phyloP scores from a whole-genome alignment of 2,329 filamentous ascomycete genomes.

The Clonostachys rhizophaga region DNA sequence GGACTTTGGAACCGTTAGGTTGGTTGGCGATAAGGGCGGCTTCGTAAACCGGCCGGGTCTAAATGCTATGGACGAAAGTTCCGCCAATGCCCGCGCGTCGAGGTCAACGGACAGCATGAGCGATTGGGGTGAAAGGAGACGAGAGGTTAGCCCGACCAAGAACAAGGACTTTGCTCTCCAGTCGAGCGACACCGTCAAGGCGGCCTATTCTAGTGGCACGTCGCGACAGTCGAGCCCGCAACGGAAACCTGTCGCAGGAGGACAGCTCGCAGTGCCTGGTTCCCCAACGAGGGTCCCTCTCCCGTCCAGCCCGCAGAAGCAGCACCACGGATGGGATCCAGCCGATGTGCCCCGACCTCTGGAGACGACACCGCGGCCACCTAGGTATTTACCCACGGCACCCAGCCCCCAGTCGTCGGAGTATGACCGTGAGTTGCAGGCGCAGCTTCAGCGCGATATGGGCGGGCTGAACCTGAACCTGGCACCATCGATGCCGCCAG shows the following conservation, averaged over 20 bases:
- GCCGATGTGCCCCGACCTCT: constrained; percentile 9
- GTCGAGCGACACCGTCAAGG: constrained; percentile 52
- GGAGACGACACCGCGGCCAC: constrained; percentile 39
- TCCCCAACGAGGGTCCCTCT: constrained; percentile 59
- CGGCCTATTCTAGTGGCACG: constrained; percentile 32
- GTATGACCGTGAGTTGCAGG: constrained; percentile 56
- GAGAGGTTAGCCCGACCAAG: constrained; percentile 49
- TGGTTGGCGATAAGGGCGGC: constrained; percentile 64
- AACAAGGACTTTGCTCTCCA: constrained; percentile 36
- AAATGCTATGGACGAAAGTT: constrained; percentile 73
- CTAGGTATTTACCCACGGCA: constrained; percentile 39
- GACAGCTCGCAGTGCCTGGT: constrained; percentile 13
- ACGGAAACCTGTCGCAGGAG: constrained; percentile 42
- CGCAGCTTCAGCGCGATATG: constrained; percentile 61
- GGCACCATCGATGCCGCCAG: constrained; percentile 3
- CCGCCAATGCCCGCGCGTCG: constrained; percentile 68
- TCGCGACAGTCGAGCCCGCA: constrained; percentile 58
- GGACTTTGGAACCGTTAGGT: constrained; percentile 95
- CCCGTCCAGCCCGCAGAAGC: constrained; percentile 36
- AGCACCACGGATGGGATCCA: constrained; percentile 16
- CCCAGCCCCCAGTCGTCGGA: constrained; percentile 47
- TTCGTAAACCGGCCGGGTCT: constrained; percentile 51
- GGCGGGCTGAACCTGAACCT: constrained; percentile 45
- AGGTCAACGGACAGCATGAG: constrained; percentile 41
- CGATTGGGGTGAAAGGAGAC: constrained; percentile 46